Base-by-base conservation (phyloP, 192 early-diverging fungal species). In the Martensiomyces pterosporus region DNA sequence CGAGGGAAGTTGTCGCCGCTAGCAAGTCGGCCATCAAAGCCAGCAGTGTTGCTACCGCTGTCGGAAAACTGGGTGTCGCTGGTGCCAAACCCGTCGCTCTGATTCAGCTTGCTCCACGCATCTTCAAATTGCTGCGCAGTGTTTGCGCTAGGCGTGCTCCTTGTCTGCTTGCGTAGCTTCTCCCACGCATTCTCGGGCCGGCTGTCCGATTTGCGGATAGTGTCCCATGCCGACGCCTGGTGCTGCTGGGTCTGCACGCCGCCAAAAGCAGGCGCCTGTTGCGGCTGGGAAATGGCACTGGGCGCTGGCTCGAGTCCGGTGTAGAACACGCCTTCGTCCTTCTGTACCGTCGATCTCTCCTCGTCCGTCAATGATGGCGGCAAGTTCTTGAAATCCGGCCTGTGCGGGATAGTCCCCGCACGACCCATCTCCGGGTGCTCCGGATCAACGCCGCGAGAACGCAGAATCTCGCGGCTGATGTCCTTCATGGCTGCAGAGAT, bases 401-500 rank as follows among this genome's bases (percentile, higher is more conserved):
- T 33, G 22, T 44, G 55, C 18, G 22, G 49, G 18, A 38, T 18
- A n/a, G 18, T 23, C 2, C 38, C 43, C 17, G 14, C 10, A 10
- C 38, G 55, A 2, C 56, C 39, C 8, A 29, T 40, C 22, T 71
- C 52, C 12, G 60, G 56, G 24, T 60, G 42, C 16, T 27, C 23
- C 2, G 67, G 67, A 43, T 71, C 67, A 5, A 60, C 34, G 16
- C 67, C 67, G 3, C 24, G 35, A 0, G 60, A 43, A 13, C 56
- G 60, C 32, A 59, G 32, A 14, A 71, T 64, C 56, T 71, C 67
- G 0, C 40, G 19, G 1, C 26, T 45, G 13, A 70, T 57, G 22
- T 70, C 67, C 3, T 25, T 39, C 42, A 72, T 60, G 0, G 60
- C 48, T 1, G 61, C 61, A 10, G 39, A 38, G 27, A 72, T 72